Conservation (phyloP, 257 asterid species). For the Thymus quinquecostatus region DNA sequence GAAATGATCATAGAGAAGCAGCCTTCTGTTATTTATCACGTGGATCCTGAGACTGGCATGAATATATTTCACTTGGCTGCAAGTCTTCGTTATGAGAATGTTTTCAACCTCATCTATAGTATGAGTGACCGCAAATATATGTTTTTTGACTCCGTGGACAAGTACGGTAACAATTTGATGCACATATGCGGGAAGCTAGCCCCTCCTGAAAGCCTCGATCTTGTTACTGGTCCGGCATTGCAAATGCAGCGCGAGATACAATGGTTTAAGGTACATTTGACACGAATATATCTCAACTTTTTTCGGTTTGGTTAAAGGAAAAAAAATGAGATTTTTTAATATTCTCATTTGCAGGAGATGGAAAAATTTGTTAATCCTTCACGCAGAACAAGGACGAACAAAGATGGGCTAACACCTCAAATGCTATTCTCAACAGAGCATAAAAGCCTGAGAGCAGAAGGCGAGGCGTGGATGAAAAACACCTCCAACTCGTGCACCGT, state of each 20-base stretch:
- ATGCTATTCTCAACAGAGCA: conserved; percentile 31
- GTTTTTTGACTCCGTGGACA: background rate
- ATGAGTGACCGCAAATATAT: background rate
- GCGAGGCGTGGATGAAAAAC: conserved; percentile 34
- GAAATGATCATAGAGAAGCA: background rate
- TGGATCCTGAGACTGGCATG: background rate
- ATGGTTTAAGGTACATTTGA: background rate
- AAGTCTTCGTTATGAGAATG: conserved; percentile 24
- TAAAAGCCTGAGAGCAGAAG: conserved; percentile 8
- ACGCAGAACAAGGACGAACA: background rate
- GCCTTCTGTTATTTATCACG: background rate
- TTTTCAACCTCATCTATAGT: conserved; percentile 22
- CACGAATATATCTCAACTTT: too few species aligned
- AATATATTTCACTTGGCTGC: conserved; percentile 23
- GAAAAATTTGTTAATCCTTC: conserved; percentile 13
- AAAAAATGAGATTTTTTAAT: background rate
- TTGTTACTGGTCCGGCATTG: background rate
- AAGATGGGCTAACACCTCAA: background rate
- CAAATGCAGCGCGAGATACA: conserved; percentile 5
- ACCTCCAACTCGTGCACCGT: conserved; percentile 3
- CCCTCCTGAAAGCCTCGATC: background rate
- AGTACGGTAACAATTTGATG: background rate
- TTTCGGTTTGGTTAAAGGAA: too few species aligned
- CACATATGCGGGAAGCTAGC: conserved; percentile 1
- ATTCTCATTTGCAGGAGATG: conserved; percentile 1